Evolutionary conservation across 352 stramenopile species (phyloP).

Genomic region (Pythium aristosporum): DNA sequence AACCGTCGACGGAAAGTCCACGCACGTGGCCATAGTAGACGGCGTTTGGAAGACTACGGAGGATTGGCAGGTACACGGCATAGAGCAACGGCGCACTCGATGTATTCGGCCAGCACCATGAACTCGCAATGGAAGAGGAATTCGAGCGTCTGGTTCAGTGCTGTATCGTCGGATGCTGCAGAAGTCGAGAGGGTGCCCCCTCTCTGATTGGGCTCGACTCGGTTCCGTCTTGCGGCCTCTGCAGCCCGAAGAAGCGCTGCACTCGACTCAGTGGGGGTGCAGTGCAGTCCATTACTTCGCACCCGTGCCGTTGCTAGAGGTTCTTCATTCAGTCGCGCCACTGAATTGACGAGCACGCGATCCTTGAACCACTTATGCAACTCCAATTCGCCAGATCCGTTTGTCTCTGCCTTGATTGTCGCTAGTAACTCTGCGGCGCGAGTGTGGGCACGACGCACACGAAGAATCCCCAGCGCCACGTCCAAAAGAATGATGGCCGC

Average conservation of each 20-base stretch:
- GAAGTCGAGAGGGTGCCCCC: no score
- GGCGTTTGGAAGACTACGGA: constrained; percentile 30
- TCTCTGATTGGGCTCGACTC: no score
- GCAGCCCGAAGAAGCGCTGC: no score
- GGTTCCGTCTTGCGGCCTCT: neutral
- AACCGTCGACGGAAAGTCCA: neutral
- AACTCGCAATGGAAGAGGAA: constrained; percentile 32
- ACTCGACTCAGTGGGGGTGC: no score
- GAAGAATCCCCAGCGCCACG: neutral
- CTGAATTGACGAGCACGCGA: neutral
- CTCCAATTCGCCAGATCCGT: neutral
- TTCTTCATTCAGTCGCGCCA: neutral
- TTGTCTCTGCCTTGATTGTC: neutral
- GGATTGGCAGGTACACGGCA: constrained; percentile 24
- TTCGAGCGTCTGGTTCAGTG: constrained; percentile 9
- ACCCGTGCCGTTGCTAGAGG: neutral
- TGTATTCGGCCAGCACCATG: constrained; percentile 31
- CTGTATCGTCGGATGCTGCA: neutral
- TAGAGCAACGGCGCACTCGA: constrained; percentile 32
- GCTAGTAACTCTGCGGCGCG: neutral
- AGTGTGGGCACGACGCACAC: neutral
- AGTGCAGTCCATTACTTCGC: constrained; percentile 4
- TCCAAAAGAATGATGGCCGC: constrained; percentile 10
- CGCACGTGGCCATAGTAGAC: constrained; percentile 29
- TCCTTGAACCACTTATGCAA: neutral